Evolutionary conservation across 2,329 filamentous ascomycete genomes (phyloP), one percentile per base, ranked within the genome.

Genomic region (Tolypocladium paradoxum): DNA sequence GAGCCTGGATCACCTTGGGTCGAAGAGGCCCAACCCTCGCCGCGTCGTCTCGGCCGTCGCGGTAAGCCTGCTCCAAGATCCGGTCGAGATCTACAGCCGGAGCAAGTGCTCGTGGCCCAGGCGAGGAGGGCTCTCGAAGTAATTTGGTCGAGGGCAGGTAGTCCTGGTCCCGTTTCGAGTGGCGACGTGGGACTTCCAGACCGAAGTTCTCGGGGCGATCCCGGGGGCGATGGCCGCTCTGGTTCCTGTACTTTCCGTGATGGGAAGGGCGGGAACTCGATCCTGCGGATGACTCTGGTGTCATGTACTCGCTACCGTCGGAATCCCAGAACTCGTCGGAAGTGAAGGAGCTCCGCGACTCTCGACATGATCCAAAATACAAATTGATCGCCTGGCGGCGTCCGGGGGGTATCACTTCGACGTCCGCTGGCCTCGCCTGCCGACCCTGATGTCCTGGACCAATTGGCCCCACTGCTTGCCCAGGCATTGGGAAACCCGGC

Each of bases 201-300:
- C 60, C 58, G 45, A 57, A 59, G 18, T 53, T 24, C 51, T 58
- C 57, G n/a, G 55, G 56, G 4, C 56, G 53, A 34, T 50, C 51
- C 6, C 48, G 48, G n/a, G 52, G 53, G 7, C 56, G 56, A 22
- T 50, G 52, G 16, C 53, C 57, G 35, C 50, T 56, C 4, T 34
- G 49, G 27, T 54, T 61, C 20, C 51, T 53, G 29, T 48, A 52
- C 20, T 56, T 56, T 9, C 20, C 46, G 16, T 45, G 56, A 40
- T 55, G 50, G n/a, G 48, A 36, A 14, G 53, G 53, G 4, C 45
- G 56, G 3, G 55, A 56, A 37, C 51, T 50, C 9, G 55, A 59
- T 14, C 54, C 52, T 12, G 56, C 33, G 5, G 62, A 62, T 2
- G 62, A 61, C 12, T 49, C 47, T 6, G 57, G 56, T 1, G 62